phyloP scores from a whole-genome alignment of 352 stramenopile genomes.

The Paralagenidium karlingii region DNA sequence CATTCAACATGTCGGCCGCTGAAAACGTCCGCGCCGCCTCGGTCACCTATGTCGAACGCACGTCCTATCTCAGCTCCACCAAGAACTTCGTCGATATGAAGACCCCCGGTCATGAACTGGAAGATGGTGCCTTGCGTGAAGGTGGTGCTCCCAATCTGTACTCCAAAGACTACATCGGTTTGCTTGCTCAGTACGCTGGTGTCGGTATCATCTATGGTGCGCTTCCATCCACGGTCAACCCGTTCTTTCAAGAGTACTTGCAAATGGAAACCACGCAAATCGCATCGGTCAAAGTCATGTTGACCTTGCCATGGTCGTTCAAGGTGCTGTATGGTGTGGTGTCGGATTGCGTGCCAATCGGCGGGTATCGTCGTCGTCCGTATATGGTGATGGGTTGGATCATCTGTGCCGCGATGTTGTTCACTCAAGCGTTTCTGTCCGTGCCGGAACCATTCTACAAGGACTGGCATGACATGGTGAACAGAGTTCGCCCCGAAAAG shows the following conservation, averaged over 20 bases:
- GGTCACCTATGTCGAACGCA: too few species aligned
- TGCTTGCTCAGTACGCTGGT: slow-evolving; percentile 56
- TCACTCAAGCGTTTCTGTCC: slow-evolving; percentile 35
- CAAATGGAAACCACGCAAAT: slow-evolving; percentile 51
- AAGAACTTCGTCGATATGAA: too few species aligned
- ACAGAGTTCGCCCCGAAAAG: slow-evolving; percentile 4
- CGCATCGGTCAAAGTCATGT: slow-evolving; percentile 23
- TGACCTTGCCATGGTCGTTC: slow-evolving; percentile 56
- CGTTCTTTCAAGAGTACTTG: slow-evolving; percentile 69
- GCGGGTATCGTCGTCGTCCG: slow-evolving; percentile 46
- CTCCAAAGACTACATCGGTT: slow-evolving; percentile 22
- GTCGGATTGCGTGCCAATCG: slow-evolving; percentile 50
- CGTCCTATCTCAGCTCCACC: too few species aligned
- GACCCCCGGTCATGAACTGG: too few species aligned
- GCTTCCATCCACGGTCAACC: slow-evolving; percentile 45
- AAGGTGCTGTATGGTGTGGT: slow-evolving; percentile 62
- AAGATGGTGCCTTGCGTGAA: slow-evolving; percentile 43
- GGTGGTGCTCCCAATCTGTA: slow-evolving; percentile 37
- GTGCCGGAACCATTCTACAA: slow-evolving; percentile 22
- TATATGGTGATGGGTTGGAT: slow-evolving; percentile 67
- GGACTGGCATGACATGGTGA: slow-evolving; percentile 12
- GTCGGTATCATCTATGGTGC: slow-evolving; percentile 62
- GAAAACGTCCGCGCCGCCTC: too few species aligned
- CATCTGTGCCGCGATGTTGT: slow-evolving; percentile 31
- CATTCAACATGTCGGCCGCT: too few species aligned